Evolutionary conservation across 148 eudicot genomes (phyloP), one percentile per base, ranked within the genome.

Genomic region (Arctostaphylos glauca): DNA sequence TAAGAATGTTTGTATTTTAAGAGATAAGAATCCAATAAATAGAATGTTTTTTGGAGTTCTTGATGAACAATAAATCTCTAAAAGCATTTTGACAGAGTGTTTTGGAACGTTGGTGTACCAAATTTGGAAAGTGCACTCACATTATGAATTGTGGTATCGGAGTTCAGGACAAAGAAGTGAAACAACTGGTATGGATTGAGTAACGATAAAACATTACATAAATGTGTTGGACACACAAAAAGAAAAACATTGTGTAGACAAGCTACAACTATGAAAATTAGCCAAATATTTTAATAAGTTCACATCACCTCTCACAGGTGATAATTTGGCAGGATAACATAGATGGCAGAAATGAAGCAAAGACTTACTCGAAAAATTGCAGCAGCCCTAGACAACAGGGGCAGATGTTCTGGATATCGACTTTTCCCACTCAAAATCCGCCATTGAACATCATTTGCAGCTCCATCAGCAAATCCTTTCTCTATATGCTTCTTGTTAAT

Each of bases 321-420:
- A 41, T 38, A 10, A 19, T 55, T 58, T 19, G 38, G 71, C 43
- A 46, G 38, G 52, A 76, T 18, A 71, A 50, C 82, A 58, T 52
- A 53, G 12, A 25, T 47, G 31, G 14, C 46, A 12, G 60, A 5
- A 55, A 58, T 16, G 21, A 53, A 75, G 58, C 47, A 85, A 85
- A 18, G 77, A 59, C 95, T 88, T 85, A 96, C 99, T 50, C 96
- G 90, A 79, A 96, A 96, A 84, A 96, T 93, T 58, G 94, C 91
- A 83, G 94, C 90, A 82, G 98, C 95, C 79, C 87, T 86, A 44
- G 97, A 91, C 58, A 96, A 92, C 50, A 92, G 81, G 6, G 90
- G 93, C 68, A 89, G 83, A 86, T 94, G 95, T 82, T 91, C 94
- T n/a, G 87, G 85, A 80, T 54, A 88, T 78, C 96, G 95, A 82